Base-by-base conservation (phyloP, 2,329 filamentous ascomycete genomes). In the Fusarium sp. region DNA sequence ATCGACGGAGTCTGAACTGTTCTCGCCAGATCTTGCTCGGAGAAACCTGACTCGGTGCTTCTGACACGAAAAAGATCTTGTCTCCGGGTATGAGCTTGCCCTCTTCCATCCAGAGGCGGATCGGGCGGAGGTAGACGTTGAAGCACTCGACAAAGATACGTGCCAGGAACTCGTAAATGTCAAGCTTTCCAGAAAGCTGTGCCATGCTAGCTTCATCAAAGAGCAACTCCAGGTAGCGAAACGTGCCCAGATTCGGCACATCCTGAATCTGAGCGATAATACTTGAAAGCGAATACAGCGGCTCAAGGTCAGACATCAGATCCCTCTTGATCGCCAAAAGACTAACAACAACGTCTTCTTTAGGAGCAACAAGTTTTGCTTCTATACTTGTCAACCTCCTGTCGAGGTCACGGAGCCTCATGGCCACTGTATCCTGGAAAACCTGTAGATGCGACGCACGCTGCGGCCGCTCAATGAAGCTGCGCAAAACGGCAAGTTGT, bases 71-170 rank as follows among this genome's bases (percentile, higher is more conserved):
- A 80, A 97, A 97, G 1, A 90, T 88, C 70, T 90, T 90, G 74
- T 95, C 92, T 2, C 88, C 87, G 1, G 88, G 83, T 3, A 89
- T 85, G 5, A 98, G 84, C 64, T 91, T 89, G 1, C 96, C 96
- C 41, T 90, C 88, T 77, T 94, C 91, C 91, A 98, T 96, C 96
- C 96, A 98, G 18, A 88, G 85, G 39, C 92, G 89, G 52, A 98
- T 92, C 0, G 95, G 94, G 43, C 91, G 91, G 41, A 97, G 87
- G 81, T 98, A 98, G 2, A 94, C 91, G 67, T 92, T 90, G 68
- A 98, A 93, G 79, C 94, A 97, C 54, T 93, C 89, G 65, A 97
- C 92, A 79, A 98, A 97, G 5, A 97, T 86, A 0, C 85, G 84
- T 2, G 91, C 90, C 6, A 97, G 85, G 43, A 89, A 91, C 43